Percentiles rank a stretch among this genome's conserved stretches.
phyloP scores from a whole-genome alignment of 2,329 filamentous ascomycete species.

The Fusarium armeniacum region DNA sequence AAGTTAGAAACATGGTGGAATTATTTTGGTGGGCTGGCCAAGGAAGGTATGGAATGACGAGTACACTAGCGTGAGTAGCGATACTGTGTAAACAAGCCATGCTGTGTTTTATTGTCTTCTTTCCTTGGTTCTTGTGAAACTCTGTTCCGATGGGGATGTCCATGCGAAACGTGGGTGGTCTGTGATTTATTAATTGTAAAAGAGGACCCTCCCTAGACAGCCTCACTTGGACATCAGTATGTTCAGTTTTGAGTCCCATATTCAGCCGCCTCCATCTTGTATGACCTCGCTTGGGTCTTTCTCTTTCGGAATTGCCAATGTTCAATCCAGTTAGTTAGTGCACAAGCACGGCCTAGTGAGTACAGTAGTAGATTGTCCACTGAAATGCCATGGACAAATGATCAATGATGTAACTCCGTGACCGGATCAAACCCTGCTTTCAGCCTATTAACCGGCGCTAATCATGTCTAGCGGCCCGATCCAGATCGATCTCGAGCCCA shows the following conservation, averaged over 20 bases:
- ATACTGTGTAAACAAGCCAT: background rate
- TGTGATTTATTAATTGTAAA: background rate
- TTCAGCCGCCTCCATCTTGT: background rate
- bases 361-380: no score
- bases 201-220: background rate
- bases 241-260: background rate
- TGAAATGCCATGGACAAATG: background rate
- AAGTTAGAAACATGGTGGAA: conserved; percentile 3
- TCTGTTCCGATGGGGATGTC: background rate
- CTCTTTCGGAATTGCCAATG: background rate
- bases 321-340: conserved; percentile 2
- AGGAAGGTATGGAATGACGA: conserved; percentile 16
- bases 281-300: fast-evolving
- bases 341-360: background rate
- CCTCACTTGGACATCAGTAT: background rate
- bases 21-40: conserved; percentile 27
- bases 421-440: background rate
- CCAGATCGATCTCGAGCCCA: conserved; percentile 11
- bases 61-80: conserved; percentile 6
- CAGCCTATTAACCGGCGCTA: conserved; percentile 9
- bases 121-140: conserved; percentile 11
- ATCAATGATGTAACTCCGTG: conserved; percentile 1
- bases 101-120: background rate
- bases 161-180: background rate
- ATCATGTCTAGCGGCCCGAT: conserved; percentile 20